phyloP scores from a whole-genome alignment of 495 filamentous ascomycete species.

The Sordaria brevicollis region DNA sequence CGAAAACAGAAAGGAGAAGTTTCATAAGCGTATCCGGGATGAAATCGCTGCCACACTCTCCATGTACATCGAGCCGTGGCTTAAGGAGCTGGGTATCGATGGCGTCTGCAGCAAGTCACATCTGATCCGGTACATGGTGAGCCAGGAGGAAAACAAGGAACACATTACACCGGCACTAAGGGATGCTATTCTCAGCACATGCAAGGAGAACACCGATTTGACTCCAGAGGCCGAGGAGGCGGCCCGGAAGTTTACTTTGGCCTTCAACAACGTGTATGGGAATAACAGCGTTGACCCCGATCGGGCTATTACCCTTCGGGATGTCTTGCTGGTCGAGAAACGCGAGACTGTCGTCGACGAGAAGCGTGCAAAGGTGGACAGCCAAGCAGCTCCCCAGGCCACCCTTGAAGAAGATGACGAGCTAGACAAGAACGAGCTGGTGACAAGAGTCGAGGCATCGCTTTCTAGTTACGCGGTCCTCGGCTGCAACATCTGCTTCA shows the following conservation, averaged over 20 bases:
- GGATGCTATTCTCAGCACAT: conserved; percentile 28
- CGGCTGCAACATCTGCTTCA: conserved; percentile 37
- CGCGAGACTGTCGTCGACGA: conserved; percentile 33
- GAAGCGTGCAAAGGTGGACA: conserved; percentile 35
- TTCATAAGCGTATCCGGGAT: conserved; percentile 27
- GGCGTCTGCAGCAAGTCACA: conserved; percentile 29
- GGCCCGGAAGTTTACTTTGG: conserved; percentile 31
- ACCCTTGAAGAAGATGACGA: conserved; percentile 7
- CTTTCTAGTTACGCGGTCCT: conserved; percentile 34
- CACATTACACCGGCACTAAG: conserved; percentile 38
- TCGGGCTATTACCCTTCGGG: conserved; percentile 24
- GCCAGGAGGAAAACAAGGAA: conserved; percentile 22
- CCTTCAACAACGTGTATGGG: conserved; percentile 34
- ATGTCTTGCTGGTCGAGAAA: conserved; percentile 35
- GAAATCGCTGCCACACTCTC: conserved; percentile 33
- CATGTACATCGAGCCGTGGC: conserved; percentile 35
- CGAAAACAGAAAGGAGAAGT: conserved; percentile 28
- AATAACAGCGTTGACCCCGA: conserved; percentile 5
- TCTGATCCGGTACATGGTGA: conserved; percentile 34
- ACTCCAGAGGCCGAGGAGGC: conserved; percentile 22
- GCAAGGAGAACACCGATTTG: conserved; percentile 19
- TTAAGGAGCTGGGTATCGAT: conserved; percentile 28
- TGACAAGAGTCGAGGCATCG: conserved; percentile 24
- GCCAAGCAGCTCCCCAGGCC: conserved; percentile 17
- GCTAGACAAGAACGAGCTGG: conserved; percentile 2